Conservation (phyloP, 2,329 filamentous ascomycete genomes). For the Davidsoniella neocaledoniae region DNA sequence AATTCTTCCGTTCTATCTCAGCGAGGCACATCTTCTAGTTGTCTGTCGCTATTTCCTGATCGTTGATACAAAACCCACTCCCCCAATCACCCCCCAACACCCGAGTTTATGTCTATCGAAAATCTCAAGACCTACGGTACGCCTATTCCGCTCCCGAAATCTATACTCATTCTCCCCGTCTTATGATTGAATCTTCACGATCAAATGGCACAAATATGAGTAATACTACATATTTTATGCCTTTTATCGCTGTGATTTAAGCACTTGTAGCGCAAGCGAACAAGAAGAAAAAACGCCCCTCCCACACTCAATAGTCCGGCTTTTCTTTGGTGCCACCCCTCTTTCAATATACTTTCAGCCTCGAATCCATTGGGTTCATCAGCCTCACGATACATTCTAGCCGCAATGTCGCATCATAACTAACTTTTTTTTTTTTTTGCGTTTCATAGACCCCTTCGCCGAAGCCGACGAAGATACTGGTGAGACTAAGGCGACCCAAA, state of each 20-base stretch:
- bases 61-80: constrained; percentile 31
- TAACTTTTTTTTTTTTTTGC: constrained; percentile 14
- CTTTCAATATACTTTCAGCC: neutral
- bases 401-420: constrained; percentile 9
- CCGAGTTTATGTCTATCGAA: constrained; percentile 98
- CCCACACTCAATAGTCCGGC: no score
- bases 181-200: neutral
- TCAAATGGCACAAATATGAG: no score
- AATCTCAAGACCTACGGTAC: constrained; percentile 91
- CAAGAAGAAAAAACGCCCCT: no score
- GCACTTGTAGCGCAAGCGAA: no score
- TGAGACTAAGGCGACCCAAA: constrained; percentile 87
- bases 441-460: constrained; percentile 86
- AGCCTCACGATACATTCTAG: neutral
- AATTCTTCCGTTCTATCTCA: constrained; percentile 15
- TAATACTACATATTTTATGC: neutral
- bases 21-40: constrained; percentile 31
- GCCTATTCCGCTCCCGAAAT: constrained; percentile 18
- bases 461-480: constrained; percentile 99
- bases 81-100: constrained; percentile 42
- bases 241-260: no score
- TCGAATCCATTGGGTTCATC: neutral
- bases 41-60: constrained; percentile 33
- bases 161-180: neutral
- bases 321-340: neutral